phyloP scores from a whole-genome alignment of 768 basidiomycete species.

The Lenzites betulinus region DNA sequence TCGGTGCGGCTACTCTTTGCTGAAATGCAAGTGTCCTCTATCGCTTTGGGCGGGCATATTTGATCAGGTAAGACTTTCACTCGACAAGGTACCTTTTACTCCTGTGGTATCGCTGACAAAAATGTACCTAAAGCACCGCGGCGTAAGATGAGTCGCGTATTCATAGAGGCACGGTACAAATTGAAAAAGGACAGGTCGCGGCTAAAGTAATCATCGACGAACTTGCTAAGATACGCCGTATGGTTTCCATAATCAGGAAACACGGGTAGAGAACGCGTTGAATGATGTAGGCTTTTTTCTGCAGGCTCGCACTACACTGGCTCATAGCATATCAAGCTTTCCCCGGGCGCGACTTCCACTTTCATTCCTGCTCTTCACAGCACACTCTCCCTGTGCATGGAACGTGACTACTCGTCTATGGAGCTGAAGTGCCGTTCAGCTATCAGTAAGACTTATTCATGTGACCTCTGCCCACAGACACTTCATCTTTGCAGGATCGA shows the following conservation, averaged over 20 bases:
- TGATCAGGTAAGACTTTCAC: not conserved
- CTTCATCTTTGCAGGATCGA: not conserved
- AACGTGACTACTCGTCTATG: not conserved
- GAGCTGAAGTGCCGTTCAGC: not conserved
- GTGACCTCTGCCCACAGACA: too few species aligned
- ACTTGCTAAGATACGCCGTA: too few species aligned
- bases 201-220: too few species aligned
- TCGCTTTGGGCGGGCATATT: not conserved
- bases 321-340: not conserved
- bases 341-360: not conserved
- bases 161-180: too few species aligned
- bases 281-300: not conserved
- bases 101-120: not conserved
- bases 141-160: not conserved
- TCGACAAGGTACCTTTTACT: conserved; percentile 5
- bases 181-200: too few species aligned
- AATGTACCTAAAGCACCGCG: not conserved
- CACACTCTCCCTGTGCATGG: not conserved
- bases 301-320: not conserved
- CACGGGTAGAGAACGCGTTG: too few species aligned
- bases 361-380: not conserved
- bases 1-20: conserved; percentile 5
- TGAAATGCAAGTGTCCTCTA: conserved; percentile 12
- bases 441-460: not conserved
- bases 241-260: too few species aligned